Evolutionary conservation across 768 basidiomycete genomes (phyloP).

Genomic region (Lactarius akahatsu): DNA sequence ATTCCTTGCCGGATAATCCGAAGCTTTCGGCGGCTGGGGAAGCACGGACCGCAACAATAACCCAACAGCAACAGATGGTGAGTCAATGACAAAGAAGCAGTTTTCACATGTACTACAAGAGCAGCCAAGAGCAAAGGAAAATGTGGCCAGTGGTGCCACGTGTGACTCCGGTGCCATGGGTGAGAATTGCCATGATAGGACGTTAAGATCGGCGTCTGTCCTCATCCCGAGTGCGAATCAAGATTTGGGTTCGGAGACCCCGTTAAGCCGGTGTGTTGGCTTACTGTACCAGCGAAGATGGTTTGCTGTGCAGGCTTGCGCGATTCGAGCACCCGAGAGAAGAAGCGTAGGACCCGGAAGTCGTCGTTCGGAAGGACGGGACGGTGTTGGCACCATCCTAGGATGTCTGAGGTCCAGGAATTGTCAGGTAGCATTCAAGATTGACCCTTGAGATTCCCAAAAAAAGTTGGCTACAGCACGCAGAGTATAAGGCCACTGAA

Average conservation of each 20-base stretch:
- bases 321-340: background rate
- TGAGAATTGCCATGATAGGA: background rate
- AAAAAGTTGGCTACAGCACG: background rate
- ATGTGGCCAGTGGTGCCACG: background rate
- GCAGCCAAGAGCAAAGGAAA: background rate
- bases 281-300: background rate
- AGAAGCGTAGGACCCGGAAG: background rate
- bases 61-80: background rate
- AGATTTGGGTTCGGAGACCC: background rate
- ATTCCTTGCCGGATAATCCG: background rate
- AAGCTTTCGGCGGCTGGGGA: background rate
- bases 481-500: background rate
- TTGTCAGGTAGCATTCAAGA: background rate
- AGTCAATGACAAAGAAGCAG: background rate
- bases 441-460: background rate
- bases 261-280: background rate
- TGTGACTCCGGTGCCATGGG: background rate
- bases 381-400: background rate
- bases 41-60: background rate
- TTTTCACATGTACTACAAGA: background rate
- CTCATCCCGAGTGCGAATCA: background rate
- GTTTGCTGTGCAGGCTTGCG: background rate
- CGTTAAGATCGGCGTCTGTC: background rate
- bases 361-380: background rate
- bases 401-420: background rate